Percentiles rank a stretch among this genome's conserved stretches.
Conservation (phyloP, 2,329 filamentous ascomycete genomes). For the Colletotrichum liaoningense region DNA sequence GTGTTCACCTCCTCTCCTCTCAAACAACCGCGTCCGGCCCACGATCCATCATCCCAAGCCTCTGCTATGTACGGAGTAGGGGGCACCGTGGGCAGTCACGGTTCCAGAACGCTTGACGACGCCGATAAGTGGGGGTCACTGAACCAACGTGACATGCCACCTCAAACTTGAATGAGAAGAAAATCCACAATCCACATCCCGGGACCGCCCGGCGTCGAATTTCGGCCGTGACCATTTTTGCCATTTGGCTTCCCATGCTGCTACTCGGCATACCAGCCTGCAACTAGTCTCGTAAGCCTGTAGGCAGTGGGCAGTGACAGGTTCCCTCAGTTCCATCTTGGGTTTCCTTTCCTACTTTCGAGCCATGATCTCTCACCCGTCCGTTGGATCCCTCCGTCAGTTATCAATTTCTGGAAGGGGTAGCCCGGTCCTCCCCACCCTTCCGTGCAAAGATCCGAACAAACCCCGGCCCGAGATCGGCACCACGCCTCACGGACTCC, state of each 20-base stretch:
- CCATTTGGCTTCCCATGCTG: background rate
- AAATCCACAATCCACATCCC: slow-evolving; percentile 17
- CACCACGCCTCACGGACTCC: slow-evolving; percentile 25
- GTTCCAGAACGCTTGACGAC: background rate
- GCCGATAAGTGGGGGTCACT: background rate
- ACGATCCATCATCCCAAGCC: background rate
- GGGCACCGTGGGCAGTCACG: background rate
- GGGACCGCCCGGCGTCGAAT: background rate
- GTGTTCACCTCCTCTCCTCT: background rate
- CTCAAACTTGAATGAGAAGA: background rate
- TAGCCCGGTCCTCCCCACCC: background rate
- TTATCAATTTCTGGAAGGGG: background rate
- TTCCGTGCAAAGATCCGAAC: background rate
- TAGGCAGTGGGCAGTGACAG: too few species aligned
- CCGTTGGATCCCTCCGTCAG: background rate
- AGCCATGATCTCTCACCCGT: background rate
- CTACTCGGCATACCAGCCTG: background rate
- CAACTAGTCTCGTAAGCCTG: background rate
- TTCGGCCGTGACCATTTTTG: background rate
- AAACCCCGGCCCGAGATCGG: slow-evolving; percentile 5
- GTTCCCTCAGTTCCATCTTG: background rate
- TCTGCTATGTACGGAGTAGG: background rate
- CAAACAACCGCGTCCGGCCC: background rate
- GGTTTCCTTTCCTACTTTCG: background rate
- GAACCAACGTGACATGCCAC: slow-evolving; percentile 1